phyloP scores from a whole-genome alignment of 768 basidiomycete genomes.

The Amanita thiersii region DNA sequence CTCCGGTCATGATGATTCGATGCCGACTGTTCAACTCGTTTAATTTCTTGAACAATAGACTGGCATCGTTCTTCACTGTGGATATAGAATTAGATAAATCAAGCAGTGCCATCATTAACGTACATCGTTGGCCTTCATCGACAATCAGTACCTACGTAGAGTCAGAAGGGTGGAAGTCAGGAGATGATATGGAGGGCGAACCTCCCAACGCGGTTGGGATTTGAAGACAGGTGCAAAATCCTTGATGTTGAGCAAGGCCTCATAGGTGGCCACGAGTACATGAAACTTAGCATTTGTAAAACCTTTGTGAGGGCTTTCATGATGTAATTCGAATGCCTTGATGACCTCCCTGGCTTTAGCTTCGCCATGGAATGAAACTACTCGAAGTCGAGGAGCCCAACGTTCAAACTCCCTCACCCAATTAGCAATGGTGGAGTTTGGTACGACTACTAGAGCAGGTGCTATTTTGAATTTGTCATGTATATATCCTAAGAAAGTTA shows the following conservation, averaged over 20 bases:
- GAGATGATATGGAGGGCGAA: slow-evolving; percentile 12
- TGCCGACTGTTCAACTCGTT: slow-evolving; percentile 74
- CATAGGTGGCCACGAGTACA: slow-evolving; percentile 90
- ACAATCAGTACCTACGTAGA: slow-evolving; percentile 60
- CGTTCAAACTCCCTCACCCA: slow-evolving; percentile 94
- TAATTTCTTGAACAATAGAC: slow-evolving; percentile 73
- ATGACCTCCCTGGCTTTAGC: slow-evolving; percentile 73
- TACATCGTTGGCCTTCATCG: slow-evolving; percentile 89
- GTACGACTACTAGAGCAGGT: slow-evolving; percentile 88
- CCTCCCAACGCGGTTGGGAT: slow-evolving; percentile 84
- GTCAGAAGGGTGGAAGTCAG: not conserved
- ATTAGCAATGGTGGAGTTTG: slow-evolving; percentile 92
- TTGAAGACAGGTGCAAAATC: slow-evolving; percentile 77
- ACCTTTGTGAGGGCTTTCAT: slow-evolving; percentile 31
- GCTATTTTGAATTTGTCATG: slow-evolving; percentile 47
- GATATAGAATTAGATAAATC: slow-evolving; percentile 6
- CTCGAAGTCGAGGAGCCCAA: slow-evolving; percentile 68
- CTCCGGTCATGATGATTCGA: slow-evolving; percentile 86
- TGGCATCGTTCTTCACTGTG: slow-evolving; percentile 77
- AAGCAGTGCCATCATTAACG: slow-evolving; percentile 20
- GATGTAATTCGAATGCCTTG: slow-evolving; percentile 73
- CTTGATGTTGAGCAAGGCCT: slow-evolving; percentile 59
- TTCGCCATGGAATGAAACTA: slow-evolving; percentile 84
- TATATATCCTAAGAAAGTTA: slow-evolving; percentile 70
- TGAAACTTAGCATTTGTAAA: slow-evolving; percentile 65